Evolutionary conservation across 768 basidiomycete genomes (phyloP).

Genomic region (Rhizopogon vulgaris): DNA sequence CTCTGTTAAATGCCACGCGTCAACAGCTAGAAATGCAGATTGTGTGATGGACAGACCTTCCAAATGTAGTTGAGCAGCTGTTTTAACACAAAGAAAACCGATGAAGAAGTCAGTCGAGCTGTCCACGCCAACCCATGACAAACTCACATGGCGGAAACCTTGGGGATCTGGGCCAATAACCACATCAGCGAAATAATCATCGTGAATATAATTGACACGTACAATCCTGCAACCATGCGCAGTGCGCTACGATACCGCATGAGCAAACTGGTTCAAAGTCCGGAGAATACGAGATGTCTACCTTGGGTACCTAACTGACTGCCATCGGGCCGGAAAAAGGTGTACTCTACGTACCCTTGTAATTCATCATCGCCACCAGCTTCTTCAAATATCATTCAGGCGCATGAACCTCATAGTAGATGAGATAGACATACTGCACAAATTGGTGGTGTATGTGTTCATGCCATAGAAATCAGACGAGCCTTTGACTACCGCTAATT

Average conservation of each 20-base stretch:
- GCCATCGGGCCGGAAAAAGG: constrained; percentile 57
- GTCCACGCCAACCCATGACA: neutral
- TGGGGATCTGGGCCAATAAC: constrained; percentile 41
- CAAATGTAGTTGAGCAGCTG: constrained; percentile 64
- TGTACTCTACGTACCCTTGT: constrained; percentile 54
- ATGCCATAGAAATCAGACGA: constrained; percentile 70
- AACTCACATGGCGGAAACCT: constrained; percentile 55
- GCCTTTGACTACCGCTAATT: constrained; percentile 50
- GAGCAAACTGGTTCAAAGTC: neutral
- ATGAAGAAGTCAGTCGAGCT: neutral
- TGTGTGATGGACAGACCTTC: constrained; percentile 37
- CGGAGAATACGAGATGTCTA: constrained; percentile 17
- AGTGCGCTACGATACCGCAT: constrained; percentile 38
- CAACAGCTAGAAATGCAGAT: neutral
- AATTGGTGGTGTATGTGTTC: constrained; percentile 67
- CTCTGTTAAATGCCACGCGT: constrained; percentile 21
- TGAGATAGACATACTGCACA: constrained; percentile 39
- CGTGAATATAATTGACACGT: constrained; percentile 15
- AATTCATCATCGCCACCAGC: constrained; percentile 60
- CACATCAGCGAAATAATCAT: neutral
- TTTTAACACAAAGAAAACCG: neutral
- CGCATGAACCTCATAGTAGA: neutral
- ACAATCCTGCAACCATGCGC: constrained; percentile 65
- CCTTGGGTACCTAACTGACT: constrained; percentile 60
- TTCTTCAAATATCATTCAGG: constrained; percentile 27